phyloP scores from a whole-genome alignment of 2,329 filamentous ascomycete species.

The Pseudogymnoascus sp. region DNA sequence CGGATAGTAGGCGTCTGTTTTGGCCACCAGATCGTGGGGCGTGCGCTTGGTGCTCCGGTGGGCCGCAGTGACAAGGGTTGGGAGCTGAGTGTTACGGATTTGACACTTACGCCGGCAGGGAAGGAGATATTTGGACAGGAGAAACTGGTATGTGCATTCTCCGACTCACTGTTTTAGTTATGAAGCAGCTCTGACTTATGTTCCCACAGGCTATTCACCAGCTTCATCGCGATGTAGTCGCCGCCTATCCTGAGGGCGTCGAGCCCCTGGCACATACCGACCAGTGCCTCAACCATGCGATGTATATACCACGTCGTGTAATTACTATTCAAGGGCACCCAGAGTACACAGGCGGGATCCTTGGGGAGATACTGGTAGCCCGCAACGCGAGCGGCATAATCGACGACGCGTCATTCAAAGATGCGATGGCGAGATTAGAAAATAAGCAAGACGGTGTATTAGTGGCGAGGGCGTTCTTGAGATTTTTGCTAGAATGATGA shows the following conservation, averaged over 20 bases:
- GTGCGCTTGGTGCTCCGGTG: constrained; percentile 63
- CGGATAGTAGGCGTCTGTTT: constrained; percentile 78
- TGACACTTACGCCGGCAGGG: constrained; percentile 62
- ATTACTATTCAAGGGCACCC: constrained; percentile 83
- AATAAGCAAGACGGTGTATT: constrained; percentile 72
- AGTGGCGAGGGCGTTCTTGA: constrained; percentile 67
- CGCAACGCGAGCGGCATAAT: constrained; percentile 64
- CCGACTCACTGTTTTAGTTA: background rate
- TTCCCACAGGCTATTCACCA: constrained; percentile 61
- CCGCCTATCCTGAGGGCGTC: constrained; percentile 53
- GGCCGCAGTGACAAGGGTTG: constrained; percentile 62
- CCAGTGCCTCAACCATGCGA: constrained; percentile 68
- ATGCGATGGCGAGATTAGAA: constrained; percentile 58
- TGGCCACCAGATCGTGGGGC: constrained; percentile 76
- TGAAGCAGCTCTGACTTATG: background rate
- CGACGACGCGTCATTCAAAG: constrained; percentile 58
- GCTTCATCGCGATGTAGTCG: constrained; percentile 78
- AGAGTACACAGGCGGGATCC: constrained; percentile 69
- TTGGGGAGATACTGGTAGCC: constrained; percentile 58
- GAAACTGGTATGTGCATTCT: constrained; percentile 38
- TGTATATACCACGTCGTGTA: constrained; percentile 60
- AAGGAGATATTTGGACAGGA: constrained; percentile 64
- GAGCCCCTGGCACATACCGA: constrained; percentile 58
- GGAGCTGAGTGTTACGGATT: constrained; percentile 70
- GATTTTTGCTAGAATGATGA: constrained; percentile 57